These are phyloP conservation scores for Melanogaster broomeanus DNA, from an alignment of 768 basidiomycete species.

Conservation along the genomic window DNA sequence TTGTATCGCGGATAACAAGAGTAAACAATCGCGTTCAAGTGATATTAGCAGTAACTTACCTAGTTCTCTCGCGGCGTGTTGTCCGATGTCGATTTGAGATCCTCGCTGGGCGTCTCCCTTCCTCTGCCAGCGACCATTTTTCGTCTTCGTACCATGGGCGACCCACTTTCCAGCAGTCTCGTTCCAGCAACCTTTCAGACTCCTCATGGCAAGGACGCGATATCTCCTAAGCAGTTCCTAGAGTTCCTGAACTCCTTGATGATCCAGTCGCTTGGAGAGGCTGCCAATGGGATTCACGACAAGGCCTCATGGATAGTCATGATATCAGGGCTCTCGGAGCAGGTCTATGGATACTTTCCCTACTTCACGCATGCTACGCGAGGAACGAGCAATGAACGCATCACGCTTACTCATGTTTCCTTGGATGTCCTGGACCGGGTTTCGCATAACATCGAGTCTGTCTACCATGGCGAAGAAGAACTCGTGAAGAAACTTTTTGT, in stretches of 20 bases:
- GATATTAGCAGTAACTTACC: too few relatives aligned
- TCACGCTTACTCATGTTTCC: slow-evolving; percentile 53
- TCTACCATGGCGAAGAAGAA: slow-evolving; percentile 48
- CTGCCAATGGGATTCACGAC: slow-evolving; percentile 33
- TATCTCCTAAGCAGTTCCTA: slow-evolving; percentile 41
- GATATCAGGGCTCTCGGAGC: slow-evolving; percentile 52
- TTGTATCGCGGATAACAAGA: slow-evolving; percentile 65
- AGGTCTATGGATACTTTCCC: slow-evolving; percentile 57
- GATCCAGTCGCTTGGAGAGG: slow-evolving; percentile 37
- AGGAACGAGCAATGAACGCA: slow-evolving; percentile 57
- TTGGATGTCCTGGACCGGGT: slow-evolving; percentile 56
- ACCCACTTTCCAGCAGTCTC: slow-evolving; percentile 23
- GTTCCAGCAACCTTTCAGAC: slow-evolving; percentile 34
- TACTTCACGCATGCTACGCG: slow-evolving; percentile 50
- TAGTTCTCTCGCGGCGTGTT: too few relatives aligned
- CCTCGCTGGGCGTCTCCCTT: neutral
- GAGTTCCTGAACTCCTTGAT: slow-evolving; percentile 45
- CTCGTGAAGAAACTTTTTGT: slow-evolving; percentile 52
- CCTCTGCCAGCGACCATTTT: neutral
- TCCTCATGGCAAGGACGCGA: slow-evolving; percentile 22
- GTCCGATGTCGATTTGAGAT: too few relatives aligned
- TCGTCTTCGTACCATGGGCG: slow-evolving; percentile 33
- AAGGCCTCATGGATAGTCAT: slow-evolving; percentile 51
- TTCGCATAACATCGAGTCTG: slow-evolving; percentile 48
- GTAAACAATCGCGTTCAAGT: too few relatives aligned